Conservation (phyloP, 306 rosid species). For the Vicia faba region DNA sequence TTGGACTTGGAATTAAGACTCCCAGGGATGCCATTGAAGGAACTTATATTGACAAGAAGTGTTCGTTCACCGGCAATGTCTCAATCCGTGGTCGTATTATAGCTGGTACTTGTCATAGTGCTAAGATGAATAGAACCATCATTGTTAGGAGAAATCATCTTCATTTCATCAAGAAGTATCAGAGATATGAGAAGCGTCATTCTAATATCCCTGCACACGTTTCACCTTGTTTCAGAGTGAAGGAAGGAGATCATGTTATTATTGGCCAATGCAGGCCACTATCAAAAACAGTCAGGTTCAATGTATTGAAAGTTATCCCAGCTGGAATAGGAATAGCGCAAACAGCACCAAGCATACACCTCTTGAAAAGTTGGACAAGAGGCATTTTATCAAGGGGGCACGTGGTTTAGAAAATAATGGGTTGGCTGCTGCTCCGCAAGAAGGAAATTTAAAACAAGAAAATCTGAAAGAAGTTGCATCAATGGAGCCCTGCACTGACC, state of each 20-base stretch:
- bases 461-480: no score
- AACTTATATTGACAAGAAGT: conserved; percentile 11
- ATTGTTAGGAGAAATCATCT: conserved; percentile 5
- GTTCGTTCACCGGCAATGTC: background rate
- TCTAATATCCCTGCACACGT: conserved; percentile 5
- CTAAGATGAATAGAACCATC: conserved; percentile 1
- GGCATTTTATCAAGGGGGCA: no score
- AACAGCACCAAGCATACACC: no score
- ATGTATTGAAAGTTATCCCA: conserved; percentile 5
- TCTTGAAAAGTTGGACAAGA: no score
- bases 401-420: no score
- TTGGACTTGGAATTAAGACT: conserved; percentile 6
- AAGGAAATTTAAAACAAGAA: no score
- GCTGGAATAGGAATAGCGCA: no score
- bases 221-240: conserved; percentile 10
- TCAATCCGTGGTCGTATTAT: conserved; percentile 2
- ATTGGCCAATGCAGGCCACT: conserved; percentile 13
- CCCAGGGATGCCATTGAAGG: background rate
- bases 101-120: background rate
- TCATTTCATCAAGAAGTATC: conserved; percentile 7
- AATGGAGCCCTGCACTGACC: no score
- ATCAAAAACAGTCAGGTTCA: background rate
- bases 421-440: no score
- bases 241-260: conserved; percentile 11
- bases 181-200: conserved; percentile 7